Percentiles rank a stretch among this genome's conserved stretches.
phyloP scores from a whole-genome alignment of 192 early-diverging fungal genomes.

The Chytriomyces confervae region DNA sequence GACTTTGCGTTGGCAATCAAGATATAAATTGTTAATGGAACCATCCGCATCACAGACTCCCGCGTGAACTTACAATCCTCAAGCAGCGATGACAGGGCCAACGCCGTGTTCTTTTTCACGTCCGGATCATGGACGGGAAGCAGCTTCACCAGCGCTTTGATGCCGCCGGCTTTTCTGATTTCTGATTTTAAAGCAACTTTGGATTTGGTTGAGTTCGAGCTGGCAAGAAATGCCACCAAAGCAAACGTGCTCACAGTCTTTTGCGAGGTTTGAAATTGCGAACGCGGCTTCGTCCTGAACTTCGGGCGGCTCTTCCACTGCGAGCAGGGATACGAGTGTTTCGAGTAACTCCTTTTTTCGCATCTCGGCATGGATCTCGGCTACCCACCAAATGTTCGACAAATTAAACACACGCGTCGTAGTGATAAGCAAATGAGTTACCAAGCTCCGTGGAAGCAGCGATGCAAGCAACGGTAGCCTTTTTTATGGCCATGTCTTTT shows the following conservation, averaged over 20 bases:
- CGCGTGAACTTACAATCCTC: slow-evolving; percentile 55
- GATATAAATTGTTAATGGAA: background rate
- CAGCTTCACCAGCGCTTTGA: slow-evolving; percentile 57
- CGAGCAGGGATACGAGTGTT: slow-evolving; percentile 45
- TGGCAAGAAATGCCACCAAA: background rate
- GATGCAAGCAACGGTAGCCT: slow-evolving; percentile 56
- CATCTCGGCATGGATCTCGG: slow-evolving; percentile 57
- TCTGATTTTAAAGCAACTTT: slow-evolving; percentile 59
- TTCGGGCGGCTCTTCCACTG: slow-evolving; percentile 51
- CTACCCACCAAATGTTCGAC: slow-evolving; percentile 27
- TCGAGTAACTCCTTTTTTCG: slow-evolving; percentile 50
- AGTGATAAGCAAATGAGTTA: slow-evolving; percentile 14
- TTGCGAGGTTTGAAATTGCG: slow-evolving; percentile 54
- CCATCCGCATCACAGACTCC: background rate
- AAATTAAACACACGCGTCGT: background rate
- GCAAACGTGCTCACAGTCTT: slow-evolving; percentile 49
- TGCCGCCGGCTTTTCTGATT: slow-evolving; percentile 57
- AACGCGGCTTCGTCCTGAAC: slow-evolving; percentile 65
- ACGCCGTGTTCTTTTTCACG: slow-evolving; percentile 58
- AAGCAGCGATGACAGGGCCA: slow-evolving; percentile 51
- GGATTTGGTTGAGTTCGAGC: background rate
- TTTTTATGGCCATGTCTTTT: slow-evolving; percentile 52
- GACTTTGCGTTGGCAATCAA: slow-evolving; percentile 28
- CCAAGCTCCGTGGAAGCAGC: slow-evolving; percentile 56
- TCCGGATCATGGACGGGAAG: slow-evolving; percentile 61